Evolutionary conservation across 352 stramenopile genomes (phyloP).

Genomic region (Globisporangium orthogonon): DNA sequence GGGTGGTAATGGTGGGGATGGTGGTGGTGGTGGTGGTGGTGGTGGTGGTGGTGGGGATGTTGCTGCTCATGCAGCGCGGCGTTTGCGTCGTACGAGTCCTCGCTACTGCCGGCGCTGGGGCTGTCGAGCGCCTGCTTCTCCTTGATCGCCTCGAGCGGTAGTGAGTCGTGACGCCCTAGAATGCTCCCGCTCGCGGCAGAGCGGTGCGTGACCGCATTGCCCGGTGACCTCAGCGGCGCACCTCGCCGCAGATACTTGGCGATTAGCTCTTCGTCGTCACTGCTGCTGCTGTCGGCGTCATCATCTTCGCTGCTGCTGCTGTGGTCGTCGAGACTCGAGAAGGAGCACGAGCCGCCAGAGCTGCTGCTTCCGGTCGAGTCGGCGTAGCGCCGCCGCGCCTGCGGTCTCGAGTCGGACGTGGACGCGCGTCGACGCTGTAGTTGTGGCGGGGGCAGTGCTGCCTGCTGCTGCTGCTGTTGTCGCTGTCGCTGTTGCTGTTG

Average conservation of each 20-base stretch:
- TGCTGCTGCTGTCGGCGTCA: not conserved
- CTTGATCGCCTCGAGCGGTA: constrained; percentile 8
- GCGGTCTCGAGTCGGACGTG: constrained; percentile 5
- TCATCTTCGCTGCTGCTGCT: constrained; percentile 4
- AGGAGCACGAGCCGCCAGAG: constrained; percentile 5
- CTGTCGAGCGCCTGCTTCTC: constrained; percentile 10
- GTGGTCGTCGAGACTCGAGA: constrained; percentile 14
- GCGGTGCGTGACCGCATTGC: not conserved
- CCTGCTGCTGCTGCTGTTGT: not conserved
- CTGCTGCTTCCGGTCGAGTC: constrained; percentile 3
- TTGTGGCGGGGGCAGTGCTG: not conserved
- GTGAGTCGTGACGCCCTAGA: not conserved
- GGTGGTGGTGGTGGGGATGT: too few relatives aligned
- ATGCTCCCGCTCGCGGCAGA: not conserved
- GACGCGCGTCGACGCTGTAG: constrained; percentile 5
- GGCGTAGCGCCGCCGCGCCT: not conserved
- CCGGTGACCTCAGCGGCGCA: constrained; percentile 5
- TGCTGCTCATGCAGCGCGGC: not conserved
- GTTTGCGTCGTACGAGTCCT: not conserved
- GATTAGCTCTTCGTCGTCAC: constrained; percentile 14
- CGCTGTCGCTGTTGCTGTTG: not conserved
- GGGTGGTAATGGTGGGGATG: too few relatives aligned
- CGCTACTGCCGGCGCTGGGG: not conserved
- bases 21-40: too few relatives aligned
- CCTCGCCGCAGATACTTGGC: constrained; percentile 12